Base-by-base conservation (phyloP, 495 filamentous ascomycete genomes). In the Neurospora cerealis region DNA sequence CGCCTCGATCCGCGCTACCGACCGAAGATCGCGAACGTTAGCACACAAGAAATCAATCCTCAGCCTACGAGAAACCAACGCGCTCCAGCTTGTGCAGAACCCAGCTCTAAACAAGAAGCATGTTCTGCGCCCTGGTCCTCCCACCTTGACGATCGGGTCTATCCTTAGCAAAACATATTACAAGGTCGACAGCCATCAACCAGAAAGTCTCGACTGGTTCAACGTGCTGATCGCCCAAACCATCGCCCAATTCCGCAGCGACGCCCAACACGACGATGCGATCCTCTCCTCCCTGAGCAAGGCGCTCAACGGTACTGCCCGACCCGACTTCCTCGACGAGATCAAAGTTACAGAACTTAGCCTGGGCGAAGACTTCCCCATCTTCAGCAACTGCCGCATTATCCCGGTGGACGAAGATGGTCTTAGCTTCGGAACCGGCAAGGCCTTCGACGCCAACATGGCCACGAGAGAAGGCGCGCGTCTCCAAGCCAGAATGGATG, bases 131-230 rank as follows among this genome's bases (percentile, higher is more conserved):
- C 85, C 80, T 79, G 88, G 82, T 75, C 89, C 82, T 74, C 90
- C 90, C 11, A 81, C 80, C 28, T 77, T 86, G 40, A 97, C 93
- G 42, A 96, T 93, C 10, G 90, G 90, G n/a, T 94, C 93, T 4
- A 97, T 99, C 69, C 89, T 99, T 19, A 89, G 89, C 73, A 99
- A 99, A 81, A 99, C 96, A 21, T 99, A 98, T 85, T 99, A 99
- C 84, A 97, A 96, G 83, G 93, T 97, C 71, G 90, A 95, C 73
- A 93, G 92, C 48, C 96, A 99, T 80, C 95, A 97, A 81, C 96
- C 96, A n/a, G 96, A 99, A 83, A 94, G 91, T n/a, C 84, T 99
- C 76, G 96, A 99, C 80, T 99, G 96, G 96, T 98, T 99, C 86
- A 99, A 99, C 81, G 96, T 99, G 34, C 86, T 99, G 72, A 91